Base-by-base conservation (phyloP, 2,329 filamentous ascomycete genomes). In the Penicillium polonicum region DNA sequence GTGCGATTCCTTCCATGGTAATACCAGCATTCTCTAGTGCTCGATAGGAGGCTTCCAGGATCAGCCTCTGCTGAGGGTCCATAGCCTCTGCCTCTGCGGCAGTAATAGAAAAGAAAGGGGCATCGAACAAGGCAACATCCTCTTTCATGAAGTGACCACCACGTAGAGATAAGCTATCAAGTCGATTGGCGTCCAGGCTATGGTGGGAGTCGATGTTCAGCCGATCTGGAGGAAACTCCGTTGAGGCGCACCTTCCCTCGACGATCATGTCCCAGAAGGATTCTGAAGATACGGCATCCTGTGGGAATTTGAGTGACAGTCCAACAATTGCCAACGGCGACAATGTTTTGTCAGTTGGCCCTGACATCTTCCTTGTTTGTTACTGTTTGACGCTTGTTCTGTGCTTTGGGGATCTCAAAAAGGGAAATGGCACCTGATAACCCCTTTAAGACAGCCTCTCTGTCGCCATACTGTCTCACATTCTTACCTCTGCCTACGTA, bases 1-100 rank as follows among this genome's bases (percentile, higher is more conserved):
- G 70, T 2, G 52, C 53, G 9, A 76, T 54, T 6, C 57, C 48
- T n/a, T 72, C 60, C 21, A 75, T 58, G 2, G 63, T 50, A 46
- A 60, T 39, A 3, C 70, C 72, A 2, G 70, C 71, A 44, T 64
- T 65, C 39, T 70, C 68, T 0, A 74, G 55, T 1, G 66, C 62
- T 21, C 69, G 67, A 27, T 70, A 74, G 1, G 64, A 58, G 1
- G 62, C 60, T 50, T 74, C 72, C 10, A 74, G 41, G 4, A 68
- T 52, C 2, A 72, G 41, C 12, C 72, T 61, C 41, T 74, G 70
- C 39, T 72, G 70, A 4, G 72, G 72, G 51, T 74, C 72, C 44
- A 74, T 70, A 4, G 67, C 55, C 5, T 62, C 57, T 3, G 66
- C 68, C 49, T 73, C 72, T 0, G 52, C 52, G 2, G 68, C 55